These are phyloP conservation scores for Anisogramma anomala DNA, from an alignment of 2,329 filamentous ascomycete genomes.

Conservation along the genomic window DNA sequence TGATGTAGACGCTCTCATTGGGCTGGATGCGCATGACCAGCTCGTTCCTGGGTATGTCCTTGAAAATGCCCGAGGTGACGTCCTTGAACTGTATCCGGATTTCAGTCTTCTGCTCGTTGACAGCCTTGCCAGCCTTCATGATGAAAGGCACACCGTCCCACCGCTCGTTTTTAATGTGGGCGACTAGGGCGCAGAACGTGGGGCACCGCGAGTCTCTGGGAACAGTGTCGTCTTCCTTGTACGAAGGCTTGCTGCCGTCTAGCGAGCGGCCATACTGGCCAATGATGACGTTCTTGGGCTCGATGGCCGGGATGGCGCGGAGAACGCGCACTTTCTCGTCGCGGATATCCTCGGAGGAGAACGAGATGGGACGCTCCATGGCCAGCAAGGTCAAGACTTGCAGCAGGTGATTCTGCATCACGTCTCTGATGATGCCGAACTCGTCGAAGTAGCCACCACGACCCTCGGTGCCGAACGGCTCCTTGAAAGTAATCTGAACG, in stretches of 20 bases:
- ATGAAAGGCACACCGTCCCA: conserved; percentile 99
- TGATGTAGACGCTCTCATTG: conserved; percentile 99
- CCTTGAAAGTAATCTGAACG: conserved; percentile 98
- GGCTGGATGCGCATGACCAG: conserved; percentile 98
- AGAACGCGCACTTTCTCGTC: conserved; percentile 98
- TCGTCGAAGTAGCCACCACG: conserved; percentile 98
- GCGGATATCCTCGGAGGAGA: conserved; percentile 94
- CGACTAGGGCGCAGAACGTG: conserved; percentile 93
- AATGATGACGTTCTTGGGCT: conserved; percentile 99
- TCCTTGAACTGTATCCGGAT: conserved; percentile 99
- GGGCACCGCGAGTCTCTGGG: conserved; percentile 95
- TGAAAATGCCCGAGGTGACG: conserved; percentile 98
- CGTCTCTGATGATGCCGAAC: conserved; percentile 97
- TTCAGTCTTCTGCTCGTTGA: conserved; percentile 99
- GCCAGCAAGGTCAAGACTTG: conserved; percentile 92
- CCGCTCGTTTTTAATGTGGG: conserved; percentile 98
- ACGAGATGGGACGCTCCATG: conserved; percentile 97
- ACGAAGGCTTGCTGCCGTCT: conserved; percentile 90
- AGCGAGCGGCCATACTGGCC: conserved; percentile 95
- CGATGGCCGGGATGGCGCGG: conserved; percentile 82
- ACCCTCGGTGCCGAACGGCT: conserved; percentile 96
- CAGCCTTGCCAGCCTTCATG: conserved; percentile 94
- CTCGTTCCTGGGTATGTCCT: conserved; percentile 98
- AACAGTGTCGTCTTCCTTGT: conserved; percentile 98
- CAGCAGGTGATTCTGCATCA: conserved; percentile 98